Evolutionary conservation across 768 basidiomycete species (phyloP).

Genomic region (Hygrophorus pudorinus): DNA sequence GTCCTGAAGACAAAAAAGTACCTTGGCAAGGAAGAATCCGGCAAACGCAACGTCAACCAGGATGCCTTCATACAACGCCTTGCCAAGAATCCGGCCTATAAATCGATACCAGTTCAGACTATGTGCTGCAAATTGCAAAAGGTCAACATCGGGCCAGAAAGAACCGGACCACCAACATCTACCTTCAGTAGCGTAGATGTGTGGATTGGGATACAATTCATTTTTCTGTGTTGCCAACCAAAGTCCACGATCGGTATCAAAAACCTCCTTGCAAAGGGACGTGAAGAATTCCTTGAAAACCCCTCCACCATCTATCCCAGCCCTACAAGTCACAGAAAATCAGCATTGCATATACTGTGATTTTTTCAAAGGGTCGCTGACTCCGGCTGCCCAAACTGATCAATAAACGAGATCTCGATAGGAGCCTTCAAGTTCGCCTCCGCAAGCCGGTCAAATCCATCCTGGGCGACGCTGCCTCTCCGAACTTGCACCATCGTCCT

Average conservation of each 20-base stretch:
- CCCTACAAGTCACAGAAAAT: constrained; percentile 27
- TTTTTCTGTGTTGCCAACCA: constrained; percentile 90
- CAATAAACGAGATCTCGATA: constrained; percentile 85
- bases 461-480: constrained; percentile 74
- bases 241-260: constrained; percentile 87
- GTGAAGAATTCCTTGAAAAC: constrained; percentile 98
- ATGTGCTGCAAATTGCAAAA: constrained; percentile 39
- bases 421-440: constrained; percentile 75
- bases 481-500: constrained; percentile 45
- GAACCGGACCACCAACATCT: constrained; percentile 17
- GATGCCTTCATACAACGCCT: constrained; percentile 95
- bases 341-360: background rate
- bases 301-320: constrained; percentile 93
- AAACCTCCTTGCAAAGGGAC: constrained; percentile 85
- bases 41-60: constrained; percentile 93
- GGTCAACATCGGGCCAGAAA: background rate
- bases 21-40: constrained; percentile 88
- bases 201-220: constrained; percentile 92
- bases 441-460: constrained; percentile 79
- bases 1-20: constrained; percentile 15
- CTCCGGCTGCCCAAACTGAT: constrained; percentile 82
- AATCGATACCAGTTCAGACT: constrained; percentile 89
- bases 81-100: constrained; percentile 89
- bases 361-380: constrained; percentile 28
- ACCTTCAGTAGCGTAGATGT: constrained; percentile 85